Base-by-base conservation (phyloP, 371 early-diverging fungal species). In the Rhizopus sp. region DNA sequence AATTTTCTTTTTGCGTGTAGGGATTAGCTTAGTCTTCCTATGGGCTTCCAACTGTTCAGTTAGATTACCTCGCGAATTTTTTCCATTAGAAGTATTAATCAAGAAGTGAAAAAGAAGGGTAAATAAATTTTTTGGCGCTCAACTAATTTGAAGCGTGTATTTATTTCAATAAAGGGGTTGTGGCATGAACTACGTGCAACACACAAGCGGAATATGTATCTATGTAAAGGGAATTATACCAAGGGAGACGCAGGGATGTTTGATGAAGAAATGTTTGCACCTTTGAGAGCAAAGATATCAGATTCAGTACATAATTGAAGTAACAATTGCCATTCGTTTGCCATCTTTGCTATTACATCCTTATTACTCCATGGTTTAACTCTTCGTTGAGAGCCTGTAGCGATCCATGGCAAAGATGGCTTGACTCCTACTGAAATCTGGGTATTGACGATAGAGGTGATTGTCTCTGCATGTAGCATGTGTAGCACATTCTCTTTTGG, bases 1-100 rank as follows among this genome's bases (percentile, higher is more conserved):
- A 60, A 92, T 73, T 84, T 87, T 89, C 92, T 91, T 47, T 40
- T 47, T 40, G 23, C 23, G 12, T 12, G 30, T 30, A 49, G 8
- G 16, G 13, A 17, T 13, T 4, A 32, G 9, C 15, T 30, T 23
- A 32, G 17, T 23, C 6, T 35, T 29, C 16, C 3, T 16, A 2
- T 23, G 34, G 12, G 7, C 1, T 30, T 12, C 15, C 17, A 38
- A 34, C 57, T 17, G 15, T 8, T 23, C 16, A 23, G 23, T 2
- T 16, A 29, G 6, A 38, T 37, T 70, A 75, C 77, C 73, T 76
- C 77, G 16, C 77, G 77, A 53, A 76, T 60, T 41, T 73, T 76
- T 5, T 76, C 77, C 77, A 76, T 73, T 38, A 23, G 23, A 23
- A 42, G 63, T 44, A 45, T 42, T n/a, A 40, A 45, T 23, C 35